Base-by-base conservation (phyloP, 495 filamentous ascomycete species). In the Aspergillus biplanus region DNA sequence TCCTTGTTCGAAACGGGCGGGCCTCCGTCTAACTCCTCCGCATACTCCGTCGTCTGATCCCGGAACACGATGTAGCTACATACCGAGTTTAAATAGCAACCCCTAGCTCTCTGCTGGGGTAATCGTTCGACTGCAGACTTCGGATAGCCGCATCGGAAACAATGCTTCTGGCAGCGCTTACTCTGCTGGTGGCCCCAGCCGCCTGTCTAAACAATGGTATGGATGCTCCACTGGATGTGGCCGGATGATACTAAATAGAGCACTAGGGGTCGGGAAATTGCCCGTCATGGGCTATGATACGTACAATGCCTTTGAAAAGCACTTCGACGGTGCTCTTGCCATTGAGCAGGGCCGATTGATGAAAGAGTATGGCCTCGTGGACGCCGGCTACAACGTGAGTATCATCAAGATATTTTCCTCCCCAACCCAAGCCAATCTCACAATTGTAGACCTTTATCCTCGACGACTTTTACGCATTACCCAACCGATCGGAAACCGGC, bases 351-450 rank as follows among this genome's bases (percentile, higher is more conserved):
- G 33, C 4, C 6, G 35, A 15, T n/a, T 39, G 35, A 56, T 56
- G 53, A 56, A 56, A n/a, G n/a, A 56, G 33, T 18, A 37, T 35
- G 53, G 53, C 5, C 53, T 56, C 33, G 53, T 56, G 15, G 53
- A 56, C 27, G 33, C 35, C 7, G 53, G 53, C 33, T 56, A 56
- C 13, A 56, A 56, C 27, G 47, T 56, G 13, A 13, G 32, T 37
- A 7, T 7, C 11, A 1, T 27, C 12, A 8, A 31, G 15, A 15
- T 13, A 55, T 55, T 34, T 11, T 49, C n/a, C 13, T 16, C 5
- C 13, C 3, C 18, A 18, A 49, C 13, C n/a, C 37, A 13, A n/a
- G 2, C 52, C 31, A 37, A 6, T 35, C 34, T 55, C n/a, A 37
- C 33, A 12, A 13, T 35, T 34, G 31, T 54, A 34, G 33, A 33